Base-by-base conservation (phyloP, 1,284 basidiomycete species). In the Sanghuangporus weigelae region DNA sequence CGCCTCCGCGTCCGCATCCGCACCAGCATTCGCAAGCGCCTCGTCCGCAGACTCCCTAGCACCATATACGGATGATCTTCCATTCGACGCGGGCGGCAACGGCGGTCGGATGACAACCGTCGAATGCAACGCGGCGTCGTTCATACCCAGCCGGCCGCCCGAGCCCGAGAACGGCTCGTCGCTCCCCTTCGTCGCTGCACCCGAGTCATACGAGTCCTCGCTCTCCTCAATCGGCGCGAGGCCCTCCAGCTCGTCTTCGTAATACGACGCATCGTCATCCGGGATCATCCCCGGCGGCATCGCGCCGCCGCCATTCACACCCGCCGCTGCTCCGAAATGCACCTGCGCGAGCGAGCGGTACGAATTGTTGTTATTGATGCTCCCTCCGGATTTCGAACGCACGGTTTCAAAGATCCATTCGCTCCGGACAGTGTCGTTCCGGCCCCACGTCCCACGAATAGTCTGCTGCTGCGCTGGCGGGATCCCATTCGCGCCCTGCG, bases 401-500 rank as follows among this genome's bases (percentile, higher is more conserved):
- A 96, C 80, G 1, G 94, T 98, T 69, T 97, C 95, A 74, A 98
- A 99, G 73, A 93, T 93, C 96, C 95, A 98, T 67, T 95, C 93
- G 71, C 90, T 94, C 71, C 85, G 84, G 73, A 96, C 81, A 2
- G 92, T 93, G 40, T 81, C 82, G 64, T 81, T 84, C 51, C 73
- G 74, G 66, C 90, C 89, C 88, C 88, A 90, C 48, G 81, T 79
- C 66, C 82, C 83, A 60, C 81, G 78, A 50, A 85, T 71, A 3
- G 85, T 83, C 12, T 84, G 77, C 68, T 84, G 82, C 49, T 26
- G 26, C 5, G 5, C 62, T 19, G 16, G 66, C 35, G 35, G 26
- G 5, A 56, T 53, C 3, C 48, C 31, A n/a, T 16, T 54, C 44
- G 11, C 54, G 23, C 19, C 50, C 11, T 42, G 39, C 7, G 59